phyloP scores from a whole-genome alignment of 306 rosid genomes.

The Castanopsis chinensis region DNA sequence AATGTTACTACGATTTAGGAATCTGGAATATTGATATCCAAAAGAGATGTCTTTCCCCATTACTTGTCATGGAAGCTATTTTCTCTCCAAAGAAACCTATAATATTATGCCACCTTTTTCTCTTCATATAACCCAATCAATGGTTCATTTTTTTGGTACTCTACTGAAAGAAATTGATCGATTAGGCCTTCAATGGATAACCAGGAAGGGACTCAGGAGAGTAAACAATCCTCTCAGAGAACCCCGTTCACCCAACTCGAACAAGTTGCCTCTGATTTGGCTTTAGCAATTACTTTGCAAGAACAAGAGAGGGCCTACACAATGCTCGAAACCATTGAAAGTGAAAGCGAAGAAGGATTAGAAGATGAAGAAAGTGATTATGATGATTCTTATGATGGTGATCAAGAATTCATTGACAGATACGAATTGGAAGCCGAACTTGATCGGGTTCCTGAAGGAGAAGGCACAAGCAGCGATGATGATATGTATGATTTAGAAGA shows the following conservation, averaged over 20 bases:
- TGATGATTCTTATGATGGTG: conserved; percentile 14
- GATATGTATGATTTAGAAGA: conserved; percentile 52
- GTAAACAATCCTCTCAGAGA: conserved; percentile 49
- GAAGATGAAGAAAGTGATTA: conserved; percentile 23
- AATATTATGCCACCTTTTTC: conserved; percentile 1
- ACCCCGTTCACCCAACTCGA: conserved; percentile 50
- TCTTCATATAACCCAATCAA: conserved; percentile 29
- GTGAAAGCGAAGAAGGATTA: conserved; percentile 39
- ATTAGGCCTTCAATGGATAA: conserved; percentile 41
- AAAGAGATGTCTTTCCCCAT: conserved; percentile 38
- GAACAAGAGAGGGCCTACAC: conserved; percentile 52
- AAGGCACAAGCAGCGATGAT: conserved; percentile 33
- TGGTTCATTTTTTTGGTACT: neutral
- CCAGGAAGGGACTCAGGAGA: conserved; percentile 22
- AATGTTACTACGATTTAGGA: conserved; percentile 34
- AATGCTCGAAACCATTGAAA: conserved; percentile 49
- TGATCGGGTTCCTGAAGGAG: conserved; percentile 35
- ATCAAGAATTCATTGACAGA: conserved; percentile 33
- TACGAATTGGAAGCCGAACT: conserved; percentile 35
- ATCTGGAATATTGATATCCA: conserved; percentile 54
- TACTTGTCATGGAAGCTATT: conserved; percentile 60
- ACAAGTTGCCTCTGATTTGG: conserved; percentile 53
- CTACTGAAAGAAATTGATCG: conserved; percentile 1
- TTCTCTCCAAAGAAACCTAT: conserved; percentile 36
- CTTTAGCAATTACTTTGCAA: conserved; percentile 55